Evolutionary conservation across 106 monocot species (phyloP).

Genomic region (Posidonia australis): DNA sequence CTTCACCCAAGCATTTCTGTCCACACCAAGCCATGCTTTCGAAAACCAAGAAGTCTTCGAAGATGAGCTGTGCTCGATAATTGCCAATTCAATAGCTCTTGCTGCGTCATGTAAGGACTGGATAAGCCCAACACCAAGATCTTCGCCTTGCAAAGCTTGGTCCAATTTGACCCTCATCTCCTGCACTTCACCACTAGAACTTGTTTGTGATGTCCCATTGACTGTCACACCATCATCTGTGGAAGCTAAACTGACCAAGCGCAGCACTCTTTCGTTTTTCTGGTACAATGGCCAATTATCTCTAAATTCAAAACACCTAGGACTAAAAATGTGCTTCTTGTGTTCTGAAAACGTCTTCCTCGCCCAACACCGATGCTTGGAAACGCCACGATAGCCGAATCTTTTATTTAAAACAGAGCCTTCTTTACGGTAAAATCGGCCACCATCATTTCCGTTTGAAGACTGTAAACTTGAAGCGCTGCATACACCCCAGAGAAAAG

Average conservation of each 20-base stretch:
- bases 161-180: constrained; percentile 44
- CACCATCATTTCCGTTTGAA: constrained; percentile 8
- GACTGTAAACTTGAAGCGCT: constrained; percentile 33
- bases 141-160: constrained; percentile 46
- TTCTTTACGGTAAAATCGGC: constrained; percentile 18
- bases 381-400: constrained; percentile 7
- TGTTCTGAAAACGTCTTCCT: constrained; percentile 14
- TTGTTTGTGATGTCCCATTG: constrained; percentile 45
- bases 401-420: constrained; percentile 10
- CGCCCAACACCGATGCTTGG: constrained; percentile 15
- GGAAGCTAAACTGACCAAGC: constrained; percentile 29
- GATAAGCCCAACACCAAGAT: constrained; percentile 48
- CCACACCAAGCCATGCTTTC: constrained; percentile 77
- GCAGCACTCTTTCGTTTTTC: constrained; percentile 21
- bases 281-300: constrained; percentile 8
- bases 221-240: constrained; percentile 47
- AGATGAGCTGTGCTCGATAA: constrained; percentile 53
- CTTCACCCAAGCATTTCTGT: constrained; percentile 80
- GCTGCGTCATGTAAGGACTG: constrained; percentile 91
- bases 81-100: constrained; percentile 67
- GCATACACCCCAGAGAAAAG: constrained; percentile 12
- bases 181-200: constrained; percentile 29
- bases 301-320: constrained; percentile 29
- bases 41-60: constrained; percentile 70
- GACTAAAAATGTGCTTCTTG: constrained; percentile 11